Conservation (phyloP, 2,329 filamentous ascomycete species). For the Epichloe glyceriae region DNA sequence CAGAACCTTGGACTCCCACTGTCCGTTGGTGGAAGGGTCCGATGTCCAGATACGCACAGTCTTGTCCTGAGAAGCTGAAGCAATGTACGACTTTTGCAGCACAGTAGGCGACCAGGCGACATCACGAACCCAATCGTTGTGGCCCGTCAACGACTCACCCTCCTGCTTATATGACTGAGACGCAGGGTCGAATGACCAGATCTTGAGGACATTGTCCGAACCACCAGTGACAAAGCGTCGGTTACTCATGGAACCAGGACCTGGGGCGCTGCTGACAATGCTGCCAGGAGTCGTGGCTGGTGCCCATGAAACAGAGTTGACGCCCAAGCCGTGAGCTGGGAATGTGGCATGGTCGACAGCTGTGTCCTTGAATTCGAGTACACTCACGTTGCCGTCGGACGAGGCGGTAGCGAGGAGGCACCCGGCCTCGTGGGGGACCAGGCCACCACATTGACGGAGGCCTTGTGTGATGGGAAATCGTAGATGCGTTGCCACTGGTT, state of each 20-base stretch:
- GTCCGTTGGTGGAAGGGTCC: conserved; percentile 44
- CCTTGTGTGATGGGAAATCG: conserved; percentile 87
- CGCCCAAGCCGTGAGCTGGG: conserved; percentile 81
- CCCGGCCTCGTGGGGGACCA: conserved; percentile 97
- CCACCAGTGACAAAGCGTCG: conserved; percentile 89
- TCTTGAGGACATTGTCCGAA: conserved; percentile 83
- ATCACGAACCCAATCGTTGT: conserved; percentile 94
- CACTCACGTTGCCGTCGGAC: conserved; percentile 83
- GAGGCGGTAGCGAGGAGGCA: conserved; percentile 91
- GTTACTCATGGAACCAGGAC: conserved; percentile 47
- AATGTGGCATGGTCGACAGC: conserved; percentile 83
- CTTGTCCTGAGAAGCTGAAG: conserved; percentile 89
- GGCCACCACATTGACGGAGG: conserved; percentile 88
- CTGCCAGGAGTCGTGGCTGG: conserved; percentile 74
- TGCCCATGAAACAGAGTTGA: conserved; percentile 93
- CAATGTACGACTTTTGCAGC: conserved; percentile 91
- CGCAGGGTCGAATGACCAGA: conserved; percentile 72
- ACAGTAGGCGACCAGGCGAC: conserved; percentile 96
- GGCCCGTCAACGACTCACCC: conserved; percentile 56
- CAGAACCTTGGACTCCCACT: conserved; percentile 78
- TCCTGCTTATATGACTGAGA: conserved; percentile 49
- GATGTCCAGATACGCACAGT: conserved; percentile 95
- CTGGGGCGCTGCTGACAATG: conserved; percentile 60
- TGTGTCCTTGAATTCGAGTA: conserved; percentile 95
- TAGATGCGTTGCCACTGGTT: conserved; percentile 75